Evolutionary conservation across 176 grass and related monocot genomes (phyloP).

Genomic region (Triticum dicoccoides): DNA sequence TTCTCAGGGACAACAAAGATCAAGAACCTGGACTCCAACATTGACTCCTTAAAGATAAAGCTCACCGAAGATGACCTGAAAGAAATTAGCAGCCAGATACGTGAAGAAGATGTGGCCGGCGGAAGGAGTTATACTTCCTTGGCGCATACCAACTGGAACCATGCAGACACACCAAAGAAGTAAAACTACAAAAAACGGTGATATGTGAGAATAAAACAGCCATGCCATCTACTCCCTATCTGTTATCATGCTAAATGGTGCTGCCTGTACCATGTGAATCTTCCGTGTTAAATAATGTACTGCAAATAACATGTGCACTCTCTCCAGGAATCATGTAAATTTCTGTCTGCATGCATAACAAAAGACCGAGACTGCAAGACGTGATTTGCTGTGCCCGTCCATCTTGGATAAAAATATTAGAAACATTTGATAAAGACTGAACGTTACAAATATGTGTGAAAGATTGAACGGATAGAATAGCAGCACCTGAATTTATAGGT

Average conservation of each 20-base stretch:
- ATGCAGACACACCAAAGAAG: conserved; percentile 59
- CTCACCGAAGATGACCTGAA: conserved; percentile 55
- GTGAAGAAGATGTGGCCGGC: conserved; percentile 52
- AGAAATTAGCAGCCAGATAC: conserved; percentile 51
- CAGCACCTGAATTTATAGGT: not conserved
- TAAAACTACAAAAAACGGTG: not conserved
- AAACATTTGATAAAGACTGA: not conserved
- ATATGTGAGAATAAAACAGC: not conserved
- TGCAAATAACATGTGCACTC: not conserved
- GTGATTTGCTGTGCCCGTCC: no score
- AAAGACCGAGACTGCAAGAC: not conserved
- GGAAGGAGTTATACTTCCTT: conserved; percentile 37
- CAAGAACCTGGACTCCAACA: conserved; percentile 65
- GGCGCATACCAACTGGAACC: conserved; percentile 34
- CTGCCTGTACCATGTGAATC: not conserved
- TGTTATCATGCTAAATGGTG: not conserved
- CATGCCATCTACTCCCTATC: not conserved
- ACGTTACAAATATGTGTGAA: not conserved
- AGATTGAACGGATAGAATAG: not conserved
- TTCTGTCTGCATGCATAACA: no score
- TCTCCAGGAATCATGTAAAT: not conserved
- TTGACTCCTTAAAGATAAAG: conserved; percentile 54
- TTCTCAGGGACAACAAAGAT: conserved; percentile 72
- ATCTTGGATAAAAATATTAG: not conserved
- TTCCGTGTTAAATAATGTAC: not conserved